Evolutionary conservation across 1,139 yeast genomes (phyloP).

Genomic region (Hemisphaericaspora subhashii): DNA sequence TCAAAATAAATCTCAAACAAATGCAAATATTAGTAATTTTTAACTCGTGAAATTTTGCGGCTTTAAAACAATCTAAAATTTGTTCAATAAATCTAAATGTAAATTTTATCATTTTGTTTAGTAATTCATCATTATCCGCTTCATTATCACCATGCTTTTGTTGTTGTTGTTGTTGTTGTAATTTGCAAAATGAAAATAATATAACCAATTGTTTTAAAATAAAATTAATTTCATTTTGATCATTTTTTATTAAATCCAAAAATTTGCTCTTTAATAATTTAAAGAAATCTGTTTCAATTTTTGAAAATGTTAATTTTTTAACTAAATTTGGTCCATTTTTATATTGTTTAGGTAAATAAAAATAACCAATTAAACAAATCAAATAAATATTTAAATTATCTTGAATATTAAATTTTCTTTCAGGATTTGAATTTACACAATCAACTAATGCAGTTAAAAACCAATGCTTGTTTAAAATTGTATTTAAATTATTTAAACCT

Average conservation of each 20-base stretch:
- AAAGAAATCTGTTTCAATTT: conserved; percentile 29
- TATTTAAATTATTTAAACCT: conserved; percentile 41
- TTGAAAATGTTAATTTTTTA: conserved; percentile 23
- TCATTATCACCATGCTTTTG: too few relatives aligned
- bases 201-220: conserved; percentile 27
- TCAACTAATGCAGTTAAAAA: conserved; percentile 26
- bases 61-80: conserved; percentile 24
- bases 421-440: conserved; percentile 10
- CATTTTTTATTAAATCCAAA: conserved; percentile 11
- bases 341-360: conserved; percentile 30
- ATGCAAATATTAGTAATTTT: conserved; percentile 14
- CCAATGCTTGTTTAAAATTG: conserved; percentile 33
- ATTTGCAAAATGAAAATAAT: conserved; percentile 22
- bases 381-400: conserved; percentile 24
- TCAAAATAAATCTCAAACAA: conserved; percentile 48
- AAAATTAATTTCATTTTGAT: conserved; percentile 15
- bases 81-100: conserved; percentile 34
- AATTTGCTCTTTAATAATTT: conserved; percentile 13
- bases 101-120: conserved; percentile 22
- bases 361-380: conserved; percentile 30
- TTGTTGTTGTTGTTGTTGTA: conserved; percentile 14
- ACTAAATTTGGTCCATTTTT: conserved; percentile 25
- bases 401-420: conserved; percentile 10
- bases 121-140: conserved; percentile 13
- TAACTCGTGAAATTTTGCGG: conserved; percentile 11